Evolutionary conservation across 2,329 filamentous ascomycete genomes (phyloP).

Genomic region (Pseudocercospora vitis): DNA sequence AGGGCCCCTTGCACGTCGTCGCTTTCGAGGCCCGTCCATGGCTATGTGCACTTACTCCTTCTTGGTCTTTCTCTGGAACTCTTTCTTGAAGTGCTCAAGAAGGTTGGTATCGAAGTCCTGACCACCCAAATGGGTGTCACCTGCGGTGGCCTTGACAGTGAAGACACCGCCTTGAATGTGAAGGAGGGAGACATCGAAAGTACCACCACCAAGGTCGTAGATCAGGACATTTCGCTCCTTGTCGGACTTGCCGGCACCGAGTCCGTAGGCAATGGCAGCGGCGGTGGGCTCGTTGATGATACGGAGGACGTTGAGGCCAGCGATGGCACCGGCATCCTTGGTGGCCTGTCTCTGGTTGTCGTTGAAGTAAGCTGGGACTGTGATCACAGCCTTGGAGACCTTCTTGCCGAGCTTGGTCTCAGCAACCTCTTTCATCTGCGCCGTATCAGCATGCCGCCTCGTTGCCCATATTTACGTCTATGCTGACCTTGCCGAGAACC

Average conservation of each 20-base stretch:
- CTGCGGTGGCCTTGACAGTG: conserved; percentile 96
- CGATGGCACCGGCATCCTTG: conserved; percentile 97
- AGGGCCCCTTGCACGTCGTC: no score
- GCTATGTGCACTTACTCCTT: conserved; percentile 43
- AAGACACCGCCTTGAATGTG: conserved; percentile 99
- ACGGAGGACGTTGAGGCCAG: conserved; percentile 96
- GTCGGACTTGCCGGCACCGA: conserved; percentile 61
- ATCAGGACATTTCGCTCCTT: conserved; percentile 99
- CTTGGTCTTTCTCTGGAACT: conserved; percentile 80
- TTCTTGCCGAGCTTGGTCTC: conserved; percentile 98
- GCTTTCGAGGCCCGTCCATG: no score
- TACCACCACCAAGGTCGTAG: conserved; percentile 99
- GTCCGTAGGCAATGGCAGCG: conserved; percentile 96
- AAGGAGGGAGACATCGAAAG: conserved; percentile 98
- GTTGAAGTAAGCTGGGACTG: conserved; percentile 99
- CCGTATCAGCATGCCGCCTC: conserved; percentile 21
- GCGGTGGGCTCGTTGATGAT: conserved; percentile 99
- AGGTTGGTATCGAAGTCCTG: conserved; percentile 72
- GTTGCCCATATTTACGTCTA: not conserved
- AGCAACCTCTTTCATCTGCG: conserved; percentile 97
- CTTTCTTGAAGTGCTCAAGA: conserved; percentile 94
- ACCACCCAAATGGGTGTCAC: conserved; percentile 57
- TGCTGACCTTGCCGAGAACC: conserved; percentile 87
- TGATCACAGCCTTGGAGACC: conserved; percentile 98
- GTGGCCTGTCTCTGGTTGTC: conserved; percentile 99